Base-by-base conservation (phyloP, 345 rosid genomes). In the Carallia brachiata region DNA sequence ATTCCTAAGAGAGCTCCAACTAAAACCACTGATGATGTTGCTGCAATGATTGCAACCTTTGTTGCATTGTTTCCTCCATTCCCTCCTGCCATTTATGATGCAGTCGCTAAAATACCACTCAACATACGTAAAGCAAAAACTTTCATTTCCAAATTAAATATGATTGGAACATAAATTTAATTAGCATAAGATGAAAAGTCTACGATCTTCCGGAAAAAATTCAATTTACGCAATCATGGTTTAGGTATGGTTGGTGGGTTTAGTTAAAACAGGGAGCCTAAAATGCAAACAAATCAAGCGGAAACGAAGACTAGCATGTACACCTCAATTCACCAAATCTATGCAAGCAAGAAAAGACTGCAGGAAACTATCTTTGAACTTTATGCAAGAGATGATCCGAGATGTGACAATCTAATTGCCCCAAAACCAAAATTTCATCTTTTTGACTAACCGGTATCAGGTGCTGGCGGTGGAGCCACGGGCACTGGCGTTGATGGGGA, bases 1-100 rank as follows among this genome's bases (percentile, higher is more conserved):
- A 78, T 60, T 58, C 70, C 83, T 23, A 78, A 48, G 10, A 83
- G 55, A 66, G 75, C 60, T 39, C 55, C 77, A 10, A 37, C 36
- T 23, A 60, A 76, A 5, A 53, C 78, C 0, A 52, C 57, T 10
- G 75, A 13, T 34, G 66, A 4, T 23, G 74, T 66, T 57, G 62
- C 60, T 67, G 40, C 48, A 36, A 74, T 68, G 28, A 74, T 48
- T 36, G 70, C 73, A 50, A 71, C 74, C 55, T 65, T 80, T 6
- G 39, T 30, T 2, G 67, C 75, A 52, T 65, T 74, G 13, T 34
- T 74, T 15, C 79, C 62, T 56, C 68, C 77, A 36, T 72, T 72
- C 32, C 70, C 72, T 65, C 52, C 73, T n/a, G 56, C 61, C 27
- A 15, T 34, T 23, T 17, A 16, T 36, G 10, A 59, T 44, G n/a